Percentiles rank a stretch among this genome's conserved stretches.
Evolutionary conservation across 2,329 filamentous ascomycete genomes (phyloP).

Genomic region (Trichoderma afroharzianum): DNA sequence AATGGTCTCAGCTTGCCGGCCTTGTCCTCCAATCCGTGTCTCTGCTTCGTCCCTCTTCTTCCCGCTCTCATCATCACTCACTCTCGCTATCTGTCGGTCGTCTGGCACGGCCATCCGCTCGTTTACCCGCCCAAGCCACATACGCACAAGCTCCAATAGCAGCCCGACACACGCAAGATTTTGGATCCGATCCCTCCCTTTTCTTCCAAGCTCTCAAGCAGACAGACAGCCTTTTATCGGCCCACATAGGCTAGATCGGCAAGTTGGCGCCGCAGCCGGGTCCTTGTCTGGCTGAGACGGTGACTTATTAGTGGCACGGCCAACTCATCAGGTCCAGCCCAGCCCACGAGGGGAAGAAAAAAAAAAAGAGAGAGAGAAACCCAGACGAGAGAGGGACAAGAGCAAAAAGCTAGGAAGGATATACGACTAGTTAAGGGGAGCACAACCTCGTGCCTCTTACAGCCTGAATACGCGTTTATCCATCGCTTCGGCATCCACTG

Average conservation of each 20-base stretch:
- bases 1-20: not conserved
- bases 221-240: not conserved
- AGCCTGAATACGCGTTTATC: constrained; percentile 4
- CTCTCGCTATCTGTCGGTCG: not conserved
- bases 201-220: not conserved
- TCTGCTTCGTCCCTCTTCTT: not conserved
- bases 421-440: not conserved
- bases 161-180: constrained; percentile 4
- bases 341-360: not conserved
- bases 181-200: not conserved
- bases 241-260: constrained; percentile 19
- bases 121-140: constrained; percentile 17
- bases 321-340: constrained; percentile 3
- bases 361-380: not conserved
- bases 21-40: not conserved
- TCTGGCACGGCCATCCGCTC: constrained; percentile 10
- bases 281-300: constrained; percentile 28
- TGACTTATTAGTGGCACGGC: constrained; percentile 25
- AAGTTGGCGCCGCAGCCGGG: constrained; percentile 17
- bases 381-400: not conserved
- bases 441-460: not conserved
- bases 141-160: constrained; percentile 4
- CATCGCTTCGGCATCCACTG: constrained; percentile 11
- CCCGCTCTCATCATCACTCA: not conserved
- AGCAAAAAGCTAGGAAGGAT: not conserved